Evolutionary conservation across 1,139 yeast species (phyloP), one percentile per base, ranked within the genome.

Genomic region (Protomyces pachydermus): DNA sequence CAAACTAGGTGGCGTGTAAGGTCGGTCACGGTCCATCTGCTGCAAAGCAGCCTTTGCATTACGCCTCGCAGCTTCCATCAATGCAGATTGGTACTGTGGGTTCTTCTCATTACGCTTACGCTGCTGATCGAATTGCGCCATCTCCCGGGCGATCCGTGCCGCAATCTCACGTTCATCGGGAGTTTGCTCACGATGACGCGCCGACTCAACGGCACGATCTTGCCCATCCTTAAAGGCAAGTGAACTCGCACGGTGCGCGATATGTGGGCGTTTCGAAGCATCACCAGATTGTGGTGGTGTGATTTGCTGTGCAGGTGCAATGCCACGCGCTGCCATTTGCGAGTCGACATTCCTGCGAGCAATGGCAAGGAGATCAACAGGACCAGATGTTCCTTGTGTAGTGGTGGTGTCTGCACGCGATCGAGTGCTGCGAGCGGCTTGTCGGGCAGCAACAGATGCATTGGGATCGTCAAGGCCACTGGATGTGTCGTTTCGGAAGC

Each of bases 51-150:
- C 51, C 14, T 51, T 50, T 3, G 62, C 62, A 51, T 58, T 58
- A 5, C 62, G 62, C 20, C 45, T 38, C 12, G 62, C 62, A 12
- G 62, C 62, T 25, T 58, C 62, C 62, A 58, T 58, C 9, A 58
- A 54, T 1, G 62, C 62, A 5, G 62, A 58, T 32, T 58, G 62
- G 16, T 39, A 38, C 25, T 58, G 62, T 12, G 56, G 53, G 52
- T 52, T 58, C 32, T 52, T 58, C 42, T 52, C 45, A 42, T 58
- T 58, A 12, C 62, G 56, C 18, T 39, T 52, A 12, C 62, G 38
- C 23, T 58, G 62, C 53, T 53, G 56, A 28, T 58, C 62, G 34
- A 58, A 58, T 20, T 58, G 62, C 12, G 62, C 62, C 62, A 58
- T 58, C 45, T 58, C 62, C 12, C 62, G 51, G 16, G 53, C 53